Evolutionary conservation across 179 eudicot genomes (phyloP).

Genomic region (Patellifolia procumbens): DNA sequence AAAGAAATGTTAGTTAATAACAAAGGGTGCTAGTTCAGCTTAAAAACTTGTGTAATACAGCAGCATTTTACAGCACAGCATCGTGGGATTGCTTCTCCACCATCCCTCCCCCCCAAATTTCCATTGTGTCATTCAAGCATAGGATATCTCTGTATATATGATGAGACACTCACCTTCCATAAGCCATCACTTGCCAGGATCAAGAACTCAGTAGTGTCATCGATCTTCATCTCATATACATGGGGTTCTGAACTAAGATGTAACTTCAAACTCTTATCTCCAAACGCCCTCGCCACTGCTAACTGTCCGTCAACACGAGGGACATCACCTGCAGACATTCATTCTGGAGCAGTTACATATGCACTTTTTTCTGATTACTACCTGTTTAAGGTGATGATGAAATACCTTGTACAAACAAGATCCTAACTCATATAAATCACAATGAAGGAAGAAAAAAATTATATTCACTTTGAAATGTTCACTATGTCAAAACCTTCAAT

Average conservation of each 20-base stretch:
- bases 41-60: too few species aligned
- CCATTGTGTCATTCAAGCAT: neutral
- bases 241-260: slow-evolving; percentile 52
- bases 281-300: slow-evolving; percentile 52
- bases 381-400: too few species aligned
- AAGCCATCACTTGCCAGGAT: slow-evolving; percentile 54
- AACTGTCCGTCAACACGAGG: slow-evolving; percentile 56
- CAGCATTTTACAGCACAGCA: too few species aligned
- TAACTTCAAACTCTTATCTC: slow-evolving; percentile 45
- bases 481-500: too few species aligned
- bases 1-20: too few species aligned
- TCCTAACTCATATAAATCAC: too few species aligned
- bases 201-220: slow-evolving; percentile 36
- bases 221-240: slow-evolving; percentile 24
- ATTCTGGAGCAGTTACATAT: neutral
- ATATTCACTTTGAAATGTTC: too few species aligned
- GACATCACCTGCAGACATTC: slow-evolving; percentile 41
- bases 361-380: too few species aligned
- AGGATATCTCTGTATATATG: neutral
- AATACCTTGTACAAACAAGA: too few species aligned
- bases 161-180: slow-evolving; percentile 39
- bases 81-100: too few species aligned
- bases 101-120: neutral
- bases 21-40: too few species aligned
- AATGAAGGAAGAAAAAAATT: too few species aligned